Conservation (phyloP, 441 rosid species). For the Melastoma candidum region DNA sequence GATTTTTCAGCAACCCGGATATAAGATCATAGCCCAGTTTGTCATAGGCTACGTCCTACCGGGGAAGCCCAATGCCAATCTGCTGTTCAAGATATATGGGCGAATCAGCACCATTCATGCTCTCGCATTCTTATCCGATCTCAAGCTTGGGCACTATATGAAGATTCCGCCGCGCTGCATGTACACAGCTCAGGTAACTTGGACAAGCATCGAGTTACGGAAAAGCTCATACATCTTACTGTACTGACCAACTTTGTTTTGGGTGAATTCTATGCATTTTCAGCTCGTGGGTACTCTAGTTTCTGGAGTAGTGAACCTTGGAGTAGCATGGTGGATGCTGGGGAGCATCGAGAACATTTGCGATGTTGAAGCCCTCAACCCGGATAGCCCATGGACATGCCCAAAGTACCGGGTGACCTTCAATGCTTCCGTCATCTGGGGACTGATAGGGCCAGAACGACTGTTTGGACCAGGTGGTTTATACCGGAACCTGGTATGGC, state of each 20-base stretch:
- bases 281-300: slow-evolving; percentile 79
- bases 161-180: slow-evolving; percentile 95
- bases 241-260: too few species aligned
- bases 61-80: background rate
- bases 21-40: slow-evolving; percentile 8
- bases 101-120: slow-evolving; percentile 2
- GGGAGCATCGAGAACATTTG: slow-evolving; percentile 73
- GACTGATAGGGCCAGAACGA: slow-evolving; percentile 73
- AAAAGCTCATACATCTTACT: too few species aligned
- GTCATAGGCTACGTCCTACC: slow-evolving; percentile 6
- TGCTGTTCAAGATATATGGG: slow-evolving; percentile 4
- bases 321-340: slow-evolving; percentile 98
- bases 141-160: slow-evolving; percentile 99
- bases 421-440: slow-evolving; percentile 94
- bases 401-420: slow-evolving; percentile 89
- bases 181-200: slow-evolving; percentile 79
- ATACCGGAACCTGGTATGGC: slow-evolving; percentile 86
- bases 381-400: slow-evolving; percentile 96
- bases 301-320: slow-evolving; percentile 63
- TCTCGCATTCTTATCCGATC: slow-evolving; percentile 57
- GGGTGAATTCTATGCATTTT: background rate
- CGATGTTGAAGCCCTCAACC: slow-evolving; percentile 53
- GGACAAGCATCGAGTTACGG: too few species aligned
- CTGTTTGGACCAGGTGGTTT: slow-evolving; percentile 81
- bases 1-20: background rate